Conservation (phyloP, 495 filamentous ascomycete genomes). For the Filosporella fistucella region DNA sequence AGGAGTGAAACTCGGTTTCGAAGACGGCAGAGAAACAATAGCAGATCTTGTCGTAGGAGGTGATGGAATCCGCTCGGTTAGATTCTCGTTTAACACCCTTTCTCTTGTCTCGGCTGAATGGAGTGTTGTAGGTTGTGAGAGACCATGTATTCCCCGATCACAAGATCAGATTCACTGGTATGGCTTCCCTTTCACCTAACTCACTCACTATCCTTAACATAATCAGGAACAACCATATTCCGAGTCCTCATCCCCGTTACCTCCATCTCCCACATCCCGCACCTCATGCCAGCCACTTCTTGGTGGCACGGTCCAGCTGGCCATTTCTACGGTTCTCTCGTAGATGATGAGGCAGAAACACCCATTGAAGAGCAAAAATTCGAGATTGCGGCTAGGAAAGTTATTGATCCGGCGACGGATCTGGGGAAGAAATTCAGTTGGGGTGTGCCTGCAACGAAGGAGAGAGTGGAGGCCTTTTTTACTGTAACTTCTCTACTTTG, state of each 20-base stretch:
- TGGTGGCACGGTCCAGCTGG: slow-evolving; percentile 44
- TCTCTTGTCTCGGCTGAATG: not conserved
- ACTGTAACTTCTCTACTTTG: slow-evolving; percentile 14
- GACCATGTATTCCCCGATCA: slow-evolving; percentile 30
- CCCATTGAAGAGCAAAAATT: slow-evolving; percentile 34
- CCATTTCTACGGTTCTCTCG: slow-evolving; percentile 37
- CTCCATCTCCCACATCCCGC: slow-evolving; percentile 29
- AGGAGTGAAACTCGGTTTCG: slow-evolving; percentile 31
- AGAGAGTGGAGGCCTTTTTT: slow-evolving; percentile 35
- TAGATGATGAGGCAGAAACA: slow-evolving; percentile 13
- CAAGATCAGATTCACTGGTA: slow-evolving; percentile 30
- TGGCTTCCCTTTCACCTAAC: not conserved
- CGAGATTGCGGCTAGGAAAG: slow-evolving; percentile 28
- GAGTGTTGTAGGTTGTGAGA: slow-evolving; percentile 24
- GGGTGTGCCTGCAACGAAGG: slow-evolving; percentile 41
- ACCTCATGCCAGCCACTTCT: slow-evolving; percentile 32
- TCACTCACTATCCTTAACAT: not conserved
- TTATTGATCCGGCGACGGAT: slow-evolving; percentile 24
- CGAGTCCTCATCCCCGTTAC: slow-evolving; percentile 30
- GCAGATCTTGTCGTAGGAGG: slow-evolving; percentile 48
- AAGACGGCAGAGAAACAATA: slow-evolving; percentile 30
- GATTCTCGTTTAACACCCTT: slow-evolving; percentile 6
- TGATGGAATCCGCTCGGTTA: slow-evolving; percentile 48
- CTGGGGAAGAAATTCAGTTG: slow-evolving; percentile 37
- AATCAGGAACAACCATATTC: slow-evolving; percentile 33